These are phyloP conservation scores for Diaporthe ilicicola DNA, from an alignment of 2,329 filamentous ascomycete species.

Conservation along the genomic window DNA sequence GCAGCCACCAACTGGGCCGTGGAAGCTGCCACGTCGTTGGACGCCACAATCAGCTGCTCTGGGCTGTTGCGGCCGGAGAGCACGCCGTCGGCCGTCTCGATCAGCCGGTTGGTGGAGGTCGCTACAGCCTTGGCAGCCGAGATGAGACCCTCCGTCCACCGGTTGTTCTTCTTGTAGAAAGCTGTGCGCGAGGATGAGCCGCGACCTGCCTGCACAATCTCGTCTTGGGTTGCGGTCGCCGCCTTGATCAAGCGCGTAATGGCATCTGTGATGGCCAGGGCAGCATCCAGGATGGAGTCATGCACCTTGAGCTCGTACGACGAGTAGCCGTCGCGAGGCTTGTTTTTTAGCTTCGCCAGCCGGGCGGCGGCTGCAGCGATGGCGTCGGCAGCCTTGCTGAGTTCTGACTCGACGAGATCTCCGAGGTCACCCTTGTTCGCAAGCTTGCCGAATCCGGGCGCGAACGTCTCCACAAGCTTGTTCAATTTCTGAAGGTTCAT, in stretches of 20 bases:
- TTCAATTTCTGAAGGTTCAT: slow-evolving; percentile 92
- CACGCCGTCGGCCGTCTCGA: slow-evolving; percentile 97
- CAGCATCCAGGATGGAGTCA: slow-evolving; percentile 92
- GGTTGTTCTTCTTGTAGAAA: slow-evolving; percentile 99
- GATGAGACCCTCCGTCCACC: slow-evolving; percentile 98
- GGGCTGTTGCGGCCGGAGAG: slow-evolving; percentile 91
- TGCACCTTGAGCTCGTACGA: slow-evolving; percentile 97
- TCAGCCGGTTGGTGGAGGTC: slow-evolving; percentile 90
- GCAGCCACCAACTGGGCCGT: slow-evolving; percentile 97
- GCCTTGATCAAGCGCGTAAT: slow-evolving; percentile 96
- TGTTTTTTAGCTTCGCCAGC: slow-evolving; percentile 91
- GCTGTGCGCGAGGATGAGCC: slow-evolving; percentile 88
- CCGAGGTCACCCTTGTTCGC: slow-evolving; percentile 85
- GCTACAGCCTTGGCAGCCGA: slow-evolving; percentile 97
- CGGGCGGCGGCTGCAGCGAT: slow-evolving; percentile 92
- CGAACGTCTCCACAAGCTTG: slow-evolving; percentile 91
- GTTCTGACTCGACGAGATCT: slow-evolving; percentile 89
- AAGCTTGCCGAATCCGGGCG: slow-evolving; percentile 86
- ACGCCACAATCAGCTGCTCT: slow-evolving; percentile 97
- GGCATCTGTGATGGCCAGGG: slow-evolving; percentile 90
- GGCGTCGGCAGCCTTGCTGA: slow-evolving; percentile 92
- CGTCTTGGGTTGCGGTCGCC: slow-evolving; percentile 89
- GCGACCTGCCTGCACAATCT: slow-evolving; percentile 93
- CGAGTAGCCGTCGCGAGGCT: slow-evolving; percentile 93
- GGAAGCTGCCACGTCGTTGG: slow-evolving; percentile 94